These are phyloP conservation scores for Telopea speciosissima DNA, from an alignment of 177 flowering plant genomes.

Conservation along the genomic window DNA sequence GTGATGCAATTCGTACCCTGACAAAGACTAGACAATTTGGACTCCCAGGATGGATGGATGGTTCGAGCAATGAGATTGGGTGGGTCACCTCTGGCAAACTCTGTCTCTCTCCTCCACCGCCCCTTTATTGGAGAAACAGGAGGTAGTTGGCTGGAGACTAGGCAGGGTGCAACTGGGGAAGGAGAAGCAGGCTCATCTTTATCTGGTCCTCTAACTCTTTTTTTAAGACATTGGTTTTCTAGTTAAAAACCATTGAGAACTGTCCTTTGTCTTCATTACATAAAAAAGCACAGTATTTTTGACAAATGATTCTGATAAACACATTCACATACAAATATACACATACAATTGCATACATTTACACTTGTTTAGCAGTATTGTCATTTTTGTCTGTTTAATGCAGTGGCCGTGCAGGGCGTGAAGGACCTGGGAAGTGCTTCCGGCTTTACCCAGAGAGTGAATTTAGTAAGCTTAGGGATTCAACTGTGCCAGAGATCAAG, in stretches of 20 bases:
- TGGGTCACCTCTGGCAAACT: too few species aligned
- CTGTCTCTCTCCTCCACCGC: too few species aligned
- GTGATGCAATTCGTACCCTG: too few species aligned
- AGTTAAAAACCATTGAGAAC: not conserved
- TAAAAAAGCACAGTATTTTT: not conserved
- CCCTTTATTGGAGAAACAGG: too few species aligned
- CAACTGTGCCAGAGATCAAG: slow-evolving; percentile 89
- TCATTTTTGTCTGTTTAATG: slow-evolving; percentile 11
- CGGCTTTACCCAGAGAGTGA: slow-evolving; percentile 77
- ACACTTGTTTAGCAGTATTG: not conserved
- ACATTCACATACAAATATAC: not conserved
- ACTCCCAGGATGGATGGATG: too few species aligned
- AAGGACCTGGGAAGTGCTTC: slow-evolving; percentile 89
- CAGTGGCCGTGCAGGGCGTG: slow-evolving; percentile 99
- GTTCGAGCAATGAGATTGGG: too few species aligned
- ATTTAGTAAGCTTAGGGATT: slow-evolving; percentile 65
- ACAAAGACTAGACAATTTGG: too few species aligned
- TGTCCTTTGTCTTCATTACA: not conserved
- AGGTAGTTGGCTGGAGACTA: too few species aligned
- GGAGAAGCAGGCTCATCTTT: too few species aligned
- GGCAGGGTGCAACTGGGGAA: too few species aligned
- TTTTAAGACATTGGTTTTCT: not conserved
- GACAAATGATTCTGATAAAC: not conserved
- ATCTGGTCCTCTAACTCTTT: too few species aligned
- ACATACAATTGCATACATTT: not conserved